Evolutionary conservation across 2,329 filamentous ascomycete genomes (phyloP), one percentile per base, ranked within the genome.

Genomic region (Penicillium occitanis): DNA sequence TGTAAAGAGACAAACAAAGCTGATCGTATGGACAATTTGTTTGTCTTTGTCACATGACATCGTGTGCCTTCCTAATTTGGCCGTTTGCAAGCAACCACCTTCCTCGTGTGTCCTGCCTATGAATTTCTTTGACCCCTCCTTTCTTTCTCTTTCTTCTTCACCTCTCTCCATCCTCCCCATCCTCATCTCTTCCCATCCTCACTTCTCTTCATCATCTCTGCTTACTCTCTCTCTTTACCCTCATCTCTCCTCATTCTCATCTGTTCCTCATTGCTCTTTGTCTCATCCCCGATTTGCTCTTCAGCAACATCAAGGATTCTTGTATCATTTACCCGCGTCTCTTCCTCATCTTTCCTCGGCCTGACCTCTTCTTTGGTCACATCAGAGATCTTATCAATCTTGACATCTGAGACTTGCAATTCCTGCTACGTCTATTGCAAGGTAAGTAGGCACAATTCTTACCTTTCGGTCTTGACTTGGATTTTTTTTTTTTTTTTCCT

Each of bases 31-130:
- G 8, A 46, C 44, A 46, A 46, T n/a, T 63, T n/a, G 61, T 50
- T 51, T 63, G 61, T 57, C 19, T 44, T 44, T 6, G n/a, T 57
- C 35, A 60, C 57, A 60, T 60, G 57, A 60, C 57, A n/a, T 33
- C 22, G n/a, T 22, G 59, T 25, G 64, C 60, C 64, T 66, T 66
- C 64, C 58, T 37, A 14, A 22, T 57, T 22, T 46, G 58, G 30
- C 13, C 46, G 61, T 63, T 63, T 55, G 61, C 60, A 57, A 33
- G 25, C 51, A 33, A 35, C 11, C 8, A 22, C 28, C n/a, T 53
- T 7, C 50, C 14, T 53, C 25, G 7, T 53, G 42, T 17, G 7
- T 59, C 40, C 44, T 51, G 22, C 30, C 10, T 17, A 51, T 28
- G 30, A 55, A 19, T 19, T 35, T 13, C 28, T 55, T 55, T 55